phyloP scores from a whole-genome alignment of 2,329 filamentous ascomycete species.

The Trichoderma harzianum region DNA sequence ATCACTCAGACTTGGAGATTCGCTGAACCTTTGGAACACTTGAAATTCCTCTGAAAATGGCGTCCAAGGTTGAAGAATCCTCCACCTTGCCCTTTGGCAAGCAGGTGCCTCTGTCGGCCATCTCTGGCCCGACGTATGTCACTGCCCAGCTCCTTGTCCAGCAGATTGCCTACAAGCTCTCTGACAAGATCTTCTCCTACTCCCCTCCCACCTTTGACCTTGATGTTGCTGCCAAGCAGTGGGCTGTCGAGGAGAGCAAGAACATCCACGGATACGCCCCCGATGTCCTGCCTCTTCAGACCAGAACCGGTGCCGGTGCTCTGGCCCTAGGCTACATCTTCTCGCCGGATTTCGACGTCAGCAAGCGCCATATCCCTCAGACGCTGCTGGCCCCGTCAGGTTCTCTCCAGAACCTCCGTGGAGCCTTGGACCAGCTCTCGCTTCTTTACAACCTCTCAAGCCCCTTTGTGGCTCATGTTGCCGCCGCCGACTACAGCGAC shows the following conservation, averaged over 20 bases:
- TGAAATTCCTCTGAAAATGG: constrained; percentile 6
- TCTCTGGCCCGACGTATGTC: constrained; percentile 85
- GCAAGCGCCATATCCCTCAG: constrained; percentile 88
- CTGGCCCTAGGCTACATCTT: constrained; percentile 97
- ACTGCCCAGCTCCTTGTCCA: constrained; percentile 92
- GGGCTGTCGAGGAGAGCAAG: constrained; percentile 65
- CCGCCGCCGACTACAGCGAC: constrained; percentile 79
- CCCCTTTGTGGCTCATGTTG: constrained; percentile 88
- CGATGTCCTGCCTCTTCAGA: constrained; percentile 76
- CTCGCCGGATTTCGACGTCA: constrained; percentile 90
- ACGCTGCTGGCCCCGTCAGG: constrained; percentile 83
- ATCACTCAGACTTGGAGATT: not conserved
- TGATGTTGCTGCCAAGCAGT: constrained; percentile 76
- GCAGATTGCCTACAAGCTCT: constrained; percentile 91
- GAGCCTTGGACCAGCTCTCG: constrained; percentile 86
- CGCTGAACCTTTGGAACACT: not conserved
- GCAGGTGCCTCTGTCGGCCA: constrained; percentile 52
- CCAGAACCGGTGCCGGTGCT: constrained; percentile 80
- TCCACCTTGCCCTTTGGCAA: constrained; percentile 57
- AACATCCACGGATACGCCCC: constrained; percentile 84
- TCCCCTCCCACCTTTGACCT: constrained; percentile 92
- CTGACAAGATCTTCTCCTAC: constrained; percentile 96
- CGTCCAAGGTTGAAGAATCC: constrained; percentile 30
- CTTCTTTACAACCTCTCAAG: constrained; percentile 88
- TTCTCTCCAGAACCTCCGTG: constrained; percentile 74